Percentiles rank a stretch among this genome's conserved stretches.
phyloP scores from a whole-genome alignment of 176 grass and related monocot species.

The Avena insularis region DNA sequence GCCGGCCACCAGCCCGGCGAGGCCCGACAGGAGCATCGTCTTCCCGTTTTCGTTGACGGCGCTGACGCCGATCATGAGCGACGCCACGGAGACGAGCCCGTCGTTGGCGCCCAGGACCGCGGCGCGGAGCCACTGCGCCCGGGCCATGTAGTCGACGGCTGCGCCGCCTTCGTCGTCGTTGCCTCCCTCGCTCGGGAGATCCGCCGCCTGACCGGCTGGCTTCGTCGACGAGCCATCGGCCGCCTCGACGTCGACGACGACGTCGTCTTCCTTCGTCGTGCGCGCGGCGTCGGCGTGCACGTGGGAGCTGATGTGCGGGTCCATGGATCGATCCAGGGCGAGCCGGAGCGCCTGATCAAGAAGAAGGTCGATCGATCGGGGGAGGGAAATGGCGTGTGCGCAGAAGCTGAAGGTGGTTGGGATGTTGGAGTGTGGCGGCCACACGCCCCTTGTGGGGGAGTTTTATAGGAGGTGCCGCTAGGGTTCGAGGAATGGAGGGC shows the following conservation, averaged over 20 bases:
- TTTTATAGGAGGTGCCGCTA: constrained; percentile 53
- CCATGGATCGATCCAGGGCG: constrained; percentile 53
- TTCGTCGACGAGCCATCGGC: neutral
- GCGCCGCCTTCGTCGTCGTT: neutral
- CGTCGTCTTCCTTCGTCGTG: neutral
- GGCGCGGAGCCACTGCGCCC: constrained; percentile 96
- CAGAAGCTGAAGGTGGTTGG: neutral
- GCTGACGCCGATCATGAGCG: constrained; percentile 88
- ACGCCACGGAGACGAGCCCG: constrained; percentile 91
- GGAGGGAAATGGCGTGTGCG: constrained; percentile 23
- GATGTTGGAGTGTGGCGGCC: constrained; percentile 54
- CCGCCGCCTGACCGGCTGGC: too few relatives aligned
- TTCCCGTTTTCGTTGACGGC: constrained; percentile 54
- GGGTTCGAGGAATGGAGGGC: constrained; percentile 43
- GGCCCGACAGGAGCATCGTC: constrained; percentile 80
- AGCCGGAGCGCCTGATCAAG: neutral
- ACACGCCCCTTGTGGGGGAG: constrained; percentile 49
- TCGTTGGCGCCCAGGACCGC: constrained; percentile 95
- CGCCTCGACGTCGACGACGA: constrained; percentile 36
- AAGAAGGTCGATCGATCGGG: neutral
- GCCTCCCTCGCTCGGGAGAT: neutral
- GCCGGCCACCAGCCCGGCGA: constrained; percentile 83
- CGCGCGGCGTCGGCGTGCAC: constrained; percentile 46
- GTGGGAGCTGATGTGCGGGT: constrained; percentile 46
- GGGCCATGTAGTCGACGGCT: constrained; percentile 66